Evolutionary conservation across 192 early-diverging fungal species (phyloP).

Genomic region (Radiomyces spectabilis): DNA sequence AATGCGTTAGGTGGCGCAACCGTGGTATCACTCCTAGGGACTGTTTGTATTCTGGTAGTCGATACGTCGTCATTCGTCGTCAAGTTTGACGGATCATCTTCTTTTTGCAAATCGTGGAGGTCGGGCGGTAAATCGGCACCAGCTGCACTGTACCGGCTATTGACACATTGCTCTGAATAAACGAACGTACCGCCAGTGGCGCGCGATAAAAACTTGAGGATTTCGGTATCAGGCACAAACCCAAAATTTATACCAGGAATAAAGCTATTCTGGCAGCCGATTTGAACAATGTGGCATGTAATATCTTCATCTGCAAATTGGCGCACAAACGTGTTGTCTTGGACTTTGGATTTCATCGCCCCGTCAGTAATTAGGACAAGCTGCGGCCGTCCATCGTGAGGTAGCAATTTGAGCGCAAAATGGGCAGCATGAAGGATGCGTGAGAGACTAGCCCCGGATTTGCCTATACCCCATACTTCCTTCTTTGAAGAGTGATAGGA

Average conservation of each 20-base stretch:
- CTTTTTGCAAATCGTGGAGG: too few species aligned
- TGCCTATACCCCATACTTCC: conserved; percentile 47
- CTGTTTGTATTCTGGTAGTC: too few species aligned
- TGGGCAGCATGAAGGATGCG: conserved; percentile 47
- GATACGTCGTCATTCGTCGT: too few species aligned
- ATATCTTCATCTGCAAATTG: conserved; percentile 59
- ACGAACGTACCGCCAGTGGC: conserved; percentile 63
- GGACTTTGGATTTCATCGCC: conserved; percentile 60
- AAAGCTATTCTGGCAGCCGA: conserved; percentile 56
- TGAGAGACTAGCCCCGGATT: conserved; percentile 44
- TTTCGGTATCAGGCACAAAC: conserved; percentile 67
- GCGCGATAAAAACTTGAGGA: conserved; percentile 56
- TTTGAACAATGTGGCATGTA: conserved; percentile 63
- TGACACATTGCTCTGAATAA: conserved; percentile 62
- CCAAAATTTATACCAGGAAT: conserved; percentile 64
- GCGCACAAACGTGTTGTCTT: conserved; percentile 46
- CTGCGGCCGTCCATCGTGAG: conserved; percentile 34
- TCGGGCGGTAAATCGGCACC: too few species aligned
- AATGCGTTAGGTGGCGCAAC: too few species aligned
- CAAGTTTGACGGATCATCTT: too few species aligned
- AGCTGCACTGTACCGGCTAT: too few species aligned
- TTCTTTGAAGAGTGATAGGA: conserved; percentile 18
- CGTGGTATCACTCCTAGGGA: too few species aligned
- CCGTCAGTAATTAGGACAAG: conserved; percentile 67
- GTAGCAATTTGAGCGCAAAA: conserved; percentile 39